phyloP scores from a whole-genome alignment of 768 basidiomycete genomes.

The Megacollybia marginata region DNA sequence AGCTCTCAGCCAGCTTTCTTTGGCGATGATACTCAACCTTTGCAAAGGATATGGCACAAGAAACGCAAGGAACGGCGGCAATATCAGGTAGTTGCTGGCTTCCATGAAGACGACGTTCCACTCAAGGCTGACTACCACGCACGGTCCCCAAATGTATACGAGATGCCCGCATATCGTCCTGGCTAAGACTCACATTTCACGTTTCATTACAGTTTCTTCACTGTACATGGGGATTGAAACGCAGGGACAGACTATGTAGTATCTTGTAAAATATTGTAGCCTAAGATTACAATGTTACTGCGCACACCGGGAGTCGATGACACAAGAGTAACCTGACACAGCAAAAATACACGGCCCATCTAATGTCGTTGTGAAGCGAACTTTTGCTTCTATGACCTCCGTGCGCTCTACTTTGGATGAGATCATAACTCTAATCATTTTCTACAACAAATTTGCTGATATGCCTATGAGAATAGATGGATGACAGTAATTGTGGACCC shows the following conservation, averaged over 20 bases:
- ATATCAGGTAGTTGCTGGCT: slow-evolving; percentile 10
- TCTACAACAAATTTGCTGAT: too few species aligned
- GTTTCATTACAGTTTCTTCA: neutral
- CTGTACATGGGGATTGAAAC: neutral
- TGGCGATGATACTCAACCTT: slow-evolving; percentile 1
- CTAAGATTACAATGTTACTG: too few species aligned
- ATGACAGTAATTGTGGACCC: too few species aligned
- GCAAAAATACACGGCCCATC: neutral
- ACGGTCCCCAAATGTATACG: slow-evolving; percentile 1
- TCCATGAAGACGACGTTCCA: slow-evolving; percentile 7
- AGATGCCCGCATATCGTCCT: slow-evolving; percentile 1
- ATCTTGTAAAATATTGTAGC: neutral
- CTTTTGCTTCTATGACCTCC: too few species aligned
- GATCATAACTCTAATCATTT: too few species aligned
- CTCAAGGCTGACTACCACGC: neutral
- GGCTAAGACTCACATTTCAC: neutral
- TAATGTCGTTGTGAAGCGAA: too few species aligned
- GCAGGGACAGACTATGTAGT: neutral
- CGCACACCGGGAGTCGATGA: neutral
- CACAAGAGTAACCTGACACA: neutral
- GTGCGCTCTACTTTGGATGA: too few species aligned
- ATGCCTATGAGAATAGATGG: too few species aligned
- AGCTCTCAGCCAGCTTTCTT: slow-evolving; percentile 13
- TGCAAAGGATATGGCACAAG: slow-evolving; percentile 17
- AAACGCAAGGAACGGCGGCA: slow-evolving; percentile 12